Base-by-base conservation (phyloP, 2,329 filamentous ascomycete genomes). In the Didymella sp. region DNA sequence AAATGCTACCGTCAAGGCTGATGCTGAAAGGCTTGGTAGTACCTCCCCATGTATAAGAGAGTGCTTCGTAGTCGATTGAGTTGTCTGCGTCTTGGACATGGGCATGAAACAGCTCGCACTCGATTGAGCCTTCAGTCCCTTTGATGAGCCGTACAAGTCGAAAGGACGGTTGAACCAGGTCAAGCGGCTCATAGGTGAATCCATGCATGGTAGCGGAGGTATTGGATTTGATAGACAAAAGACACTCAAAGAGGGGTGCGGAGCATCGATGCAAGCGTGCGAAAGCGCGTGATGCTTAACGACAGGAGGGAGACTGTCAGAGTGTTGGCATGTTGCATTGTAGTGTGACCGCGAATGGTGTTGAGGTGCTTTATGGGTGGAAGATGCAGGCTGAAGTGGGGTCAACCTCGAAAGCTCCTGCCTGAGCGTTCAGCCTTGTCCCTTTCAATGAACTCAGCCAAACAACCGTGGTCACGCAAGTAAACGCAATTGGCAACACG, bases 11-110 rank as follows among this genome's bases (percentile, higher is more conserved):
- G 42, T 63, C 59, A 3, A 64, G 38, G 11, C 25, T 47, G n/a
- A 66, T 54, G 7, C 2, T 22, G 3, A 17, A 2, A 7, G 50
- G 6, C 30, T 41, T 58, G 24, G n/a, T 6, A 17, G 33, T n/a
- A 28, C n/a, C 15, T 22, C 58, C 64, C 65, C 65, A 69, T 4
- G 60, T 62, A 38, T 67, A 68, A 0, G 65, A 68, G 12, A 70
- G 53, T 22, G 64, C 64, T 19, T 67, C 61, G 28, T 63, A 69
- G 11, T 53, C 38, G 1, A 53, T 24, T 5, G 12, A n/a, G 15
- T 40, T 25, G 17, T 45, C 28, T 6, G 17, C 33, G 15, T 53
- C 21, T 9, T 30, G 9, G 5, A 46, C 3, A 27, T 30, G 19
- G 1, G 55, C 45, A 15, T 58, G 24, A 17, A 58, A 46, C 8